These are phyloP conservation scores for Amaranthus hypochondriacus DNA, from an alignment of 148 eudicot species.

Conservation along the genomic window DNA sequence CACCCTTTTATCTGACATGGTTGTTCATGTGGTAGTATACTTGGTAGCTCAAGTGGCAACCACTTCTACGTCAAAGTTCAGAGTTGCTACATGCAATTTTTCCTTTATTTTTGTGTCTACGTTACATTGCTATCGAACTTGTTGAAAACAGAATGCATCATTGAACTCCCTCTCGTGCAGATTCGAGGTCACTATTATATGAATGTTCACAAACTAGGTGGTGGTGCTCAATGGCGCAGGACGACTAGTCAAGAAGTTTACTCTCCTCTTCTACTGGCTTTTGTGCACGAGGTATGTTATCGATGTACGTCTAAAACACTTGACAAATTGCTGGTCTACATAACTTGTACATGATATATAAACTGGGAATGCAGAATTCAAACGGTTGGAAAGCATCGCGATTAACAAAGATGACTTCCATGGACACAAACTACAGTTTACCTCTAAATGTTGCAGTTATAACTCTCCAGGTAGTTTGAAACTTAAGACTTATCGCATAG, in stretches of 20 bases:
- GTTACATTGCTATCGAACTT: no score
- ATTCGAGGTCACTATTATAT: slow-evolving; percentile 76
- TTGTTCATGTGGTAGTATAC: no score
- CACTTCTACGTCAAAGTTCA: no score
- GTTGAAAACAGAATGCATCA: not conserved
- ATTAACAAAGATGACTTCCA: slow-evolving; percentile 39
- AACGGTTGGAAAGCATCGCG: slow-evolving; percentile 59
- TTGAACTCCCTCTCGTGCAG: slow-evolving; percentile 27
- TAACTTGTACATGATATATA: not conserved
- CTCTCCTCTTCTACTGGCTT: slow-evolving; percentile 78
- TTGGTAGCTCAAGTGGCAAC: no score
- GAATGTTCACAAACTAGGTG: slow-evolving; percentile 51
- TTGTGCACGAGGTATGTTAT: slow-evolving; percentile 60
- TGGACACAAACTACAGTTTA: slow-evolving; percentile 64
- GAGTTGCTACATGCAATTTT: no score
- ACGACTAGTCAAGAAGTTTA: slow-evolving; percentile 81
- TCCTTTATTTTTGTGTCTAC: no score
- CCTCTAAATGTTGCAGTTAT: slow-evolving; percentile 80
- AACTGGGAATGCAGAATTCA: slow-evolving; percentile 38
- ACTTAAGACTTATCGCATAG: not conserved
- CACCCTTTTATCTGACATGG: no score
- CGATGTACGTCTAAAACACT: not conserved
- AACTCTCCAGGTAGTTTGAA: slow-evolving; percentile 64
- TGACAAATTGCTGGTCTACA: not conserved
- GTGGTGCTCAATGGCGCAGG: slow-evolving; percentile 80